A percentile compares a stretch with the other conserved stretches of the same genome.
Conservation (phyloP, 352 stramenopile genomes). For the Globisporangium rhizosaccharum region DNA sequence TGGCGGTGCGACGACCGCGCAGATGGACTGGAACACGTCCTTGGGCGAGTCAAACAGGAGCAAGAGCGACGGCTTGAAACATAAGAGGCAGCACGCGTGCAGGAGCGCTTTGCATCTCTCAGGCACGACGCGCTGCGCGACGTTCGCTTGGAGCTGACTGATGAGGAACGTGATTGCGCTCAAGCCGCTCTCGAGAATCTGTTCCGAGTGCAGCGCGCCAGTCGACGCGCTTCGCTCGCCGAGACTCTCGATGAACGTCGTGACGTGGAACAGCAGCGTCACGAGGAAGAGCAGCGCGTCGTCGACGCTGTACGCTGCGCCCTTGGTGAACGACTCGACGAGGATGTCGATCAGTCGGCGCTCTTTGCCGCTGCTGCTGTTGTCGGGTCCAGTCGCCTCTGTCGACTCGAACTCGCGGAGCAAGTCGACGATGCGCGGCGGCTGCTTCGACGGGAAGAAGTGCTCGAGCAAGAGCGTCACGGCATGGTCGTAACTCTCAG, state of each 20-base stretch:
- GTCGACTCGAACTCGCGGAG: constrained; percentile 46
- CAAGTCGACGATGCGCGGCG: constrained; percentile 41
- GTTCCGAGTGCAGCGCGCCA: constrained; percentile 18
- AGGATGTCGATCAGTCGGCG: constrained; percentile 30
- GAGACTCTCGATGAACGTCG: constrained; percentile 29
- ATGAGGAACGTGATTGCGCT: constrained; percentile 32
- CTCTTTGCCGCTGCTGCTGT: background rate
- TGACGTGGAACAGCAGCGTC: constrained; percentile 35
- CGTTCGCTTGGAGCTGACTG: constrained; percentile 18
- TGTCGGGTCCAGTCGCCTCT: constrained; percentile 7
- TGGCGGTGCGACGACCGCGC: background rate
- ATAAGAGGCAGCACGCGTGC: constrained; percentile 27
- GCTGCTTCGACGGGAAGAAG: constrained; percentile 49
- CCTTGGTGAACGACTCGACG: constrained; percentile 31
- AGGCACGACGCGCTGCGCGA: constrained; percentile 8
- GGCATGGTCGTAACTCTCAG: constrained; percentile 32
- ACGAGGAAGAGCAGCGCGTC: constrained; percentile 31
- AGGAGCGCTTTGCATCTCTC: constrained; percentile 22
- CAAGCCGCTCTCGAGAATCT: constrained; percentile 31
- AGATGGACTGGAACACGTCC: constrained; percentile 35
- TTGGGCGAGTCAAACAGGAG: constrained; percentile 52
- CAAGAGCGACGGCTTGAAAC: constrained; percentile 43
- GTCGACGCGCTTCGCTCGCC: constrained; percentile 11
- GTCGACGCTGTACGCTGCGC: constrained; percentile 22
- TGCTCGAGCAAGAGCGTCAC: constrained; percentile 33